Evolutionary conservation across 2,329 filamentous ascomycete genomes (phyloP), one percentile per base, ranked within the genome.

Genomic region (Diaporthe longicolla): DNA sequence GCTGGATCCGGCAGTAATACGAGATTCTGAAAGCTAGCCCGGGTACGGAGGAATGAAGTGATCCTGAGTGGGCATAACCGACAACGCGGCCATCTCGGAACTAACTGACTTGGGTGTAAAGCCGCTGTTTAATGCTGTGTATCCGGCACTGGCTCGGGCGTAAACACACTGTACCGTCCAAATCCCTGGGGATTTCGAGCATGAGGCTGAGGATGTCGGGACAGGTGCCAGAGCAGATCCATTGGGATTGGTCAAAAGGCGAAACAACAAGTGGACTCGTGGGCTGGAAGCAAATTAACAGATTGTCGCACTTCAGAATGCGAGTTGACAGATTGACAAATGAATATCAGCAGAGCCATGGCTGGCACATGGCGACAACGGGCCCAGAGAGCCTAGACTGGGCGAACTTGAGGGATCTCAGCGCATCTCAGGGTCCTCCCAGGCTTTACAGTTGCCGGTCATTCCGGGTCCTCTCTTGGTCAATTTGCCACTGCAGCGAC

Each of bases 1-100:
- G 32, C 48, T 68, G 63, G 29, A 66, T 54, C 63, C 48, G 63
- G 63, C 29, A 50, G 32, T 54, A 54, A 68, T 68, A 68, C 63
- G 63, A 68, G 63, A 40, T 52, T 66, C 43, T 26, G 13, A n/a
- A 54, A n/a, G 26, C 48, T 68, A 26, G 63, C 45, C 45, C 35
- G 52, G 61, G 61, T 37, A 50, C 61, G 50, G 43, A 45, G n/a
- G 26, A 43, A n/a, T 13, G 19, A 21, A 35, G 43, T 13, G 32
- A 19, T 35, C 13, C n/a, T 35, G 19, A 37, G 29, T 37, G 55
- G 55, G 37, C 55, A 58, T 37, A 8, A 58, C 29, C 21, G 19
- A 58, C 55, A 37, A 37, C 40, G 10, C 19, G 24, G 9, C 24
- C 19, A 32, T 29, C 40, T 35, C 1, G 13, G 19, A 24, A 13